A percentile compares a stretch with the other conserved stretches of the same genome.
Conservation (phyloP, 495 filamentous ascomycete genomes). For the Chaetomium fimeti region DNA sequence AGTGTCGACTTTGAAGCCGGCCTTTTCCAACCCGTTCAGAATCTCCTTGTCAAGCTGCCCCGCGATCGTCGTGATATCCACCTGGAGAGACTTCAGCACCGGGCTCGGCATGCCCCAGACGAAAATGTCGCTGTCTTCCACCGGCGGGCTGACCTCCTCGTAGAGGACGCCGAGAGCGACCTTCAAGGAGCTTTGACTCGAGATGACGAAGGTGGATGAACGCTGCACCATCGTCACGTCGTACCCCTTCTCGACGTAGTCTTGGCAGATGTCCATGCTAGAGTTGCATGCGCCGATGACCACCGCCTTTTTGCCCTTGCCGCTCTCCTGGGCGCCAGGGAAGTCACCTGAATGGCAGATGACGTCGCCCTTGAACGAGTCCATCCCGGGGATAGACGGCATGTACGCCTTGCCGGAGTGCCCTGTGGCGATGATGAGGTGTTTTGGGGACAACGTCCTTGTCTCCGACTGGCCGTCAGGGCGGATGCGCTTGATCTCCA, state of each 20-base stretch:
- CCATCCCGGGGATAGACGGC: constrained; percentile 62
- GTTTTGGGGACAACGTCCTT: constrained; percentile 61
- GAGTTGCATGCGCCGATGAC: constrained; percentile 82
- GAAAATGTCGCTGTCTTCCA: constrained; percentile 64
- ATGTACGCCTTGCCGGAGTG: constrained; percentile 68
- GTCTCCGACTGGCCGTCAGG: constrained; percentile 51
- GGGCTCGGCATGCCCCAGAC: constrained; percentile 56
- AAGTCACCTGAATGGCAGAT: constrained; percentile 73
- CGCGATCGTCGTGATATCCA: constrained; percentile 51
- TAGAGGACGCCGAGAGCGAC: constrained; percentile 60
- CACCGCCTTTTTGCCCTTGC: constrained; percentile 63
- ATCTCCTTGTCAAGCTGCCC: constrained; percentile 52
- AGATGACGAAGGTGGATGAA: constrained; percentile 68
- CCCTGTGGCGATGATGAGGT: constrained; percentile 71
- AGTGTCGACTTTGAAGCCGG: constrained; percentile 66
- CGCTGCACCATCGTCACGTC: constrained; percentile 85
- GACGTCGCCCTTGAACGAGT: constrained; percentile 57
- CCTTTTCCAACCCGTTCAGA: constrained; percentile 60
- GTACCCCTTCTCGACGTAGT: constrained; percentile 76
- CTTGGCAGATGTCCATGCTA: constrained; percentile 78
- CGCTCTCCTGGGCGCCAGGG: constrained; percentile 49
- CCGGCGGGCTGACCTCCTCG: constrained; percentile 57
- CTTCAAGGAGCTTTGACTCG: constrained; percentile 47
- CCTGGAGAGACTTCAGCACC: constrained; percentile 57
- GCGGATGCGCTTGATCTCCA: constrained; percentile 52